Conservation (phyloP, 208 protist genomes). For the Acanthamoeba lugdunensis region DNA sequence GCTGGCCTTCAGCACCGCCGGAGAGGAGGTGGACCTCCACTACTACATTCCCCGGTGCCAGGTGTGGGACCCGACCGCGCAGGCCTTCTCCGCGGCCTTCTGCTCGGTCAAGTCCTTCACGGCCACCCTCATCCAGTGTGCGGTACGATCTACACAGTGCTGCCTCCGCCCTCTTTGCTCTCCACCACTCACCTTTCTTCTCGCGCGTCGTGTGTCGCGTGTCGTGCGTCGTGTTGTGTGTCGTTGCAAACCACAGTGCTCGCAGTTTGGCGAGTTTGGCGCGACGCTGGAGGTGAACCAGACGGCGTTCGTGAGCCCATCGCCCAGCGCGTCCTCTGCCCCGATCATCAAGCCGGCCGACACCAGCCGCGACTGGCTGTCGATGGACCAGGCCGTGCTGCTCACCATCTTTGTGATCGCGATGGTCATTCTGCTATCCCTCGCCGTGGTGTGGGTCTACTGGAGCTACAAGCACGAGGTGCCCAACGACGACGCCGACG, state of each 20-base stretch:
- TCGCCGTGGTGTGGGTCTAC: background rate
- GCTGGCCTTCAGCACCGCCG: background rate
- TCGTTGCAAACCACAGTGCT: background rate
- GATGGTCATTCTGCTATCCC: background rate
- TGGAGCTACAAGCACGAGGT: conserved; percentile 26
- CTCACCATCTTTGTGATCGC: background rate
- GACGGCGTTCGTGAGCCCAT: background rate
- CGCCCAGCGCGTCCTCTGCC: background rate
- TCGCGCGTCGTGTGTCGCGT: background rate
- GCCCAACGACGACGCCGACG: background rate
- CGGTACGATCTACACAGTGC: background rate
- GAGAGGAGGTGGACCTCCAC: background rate
- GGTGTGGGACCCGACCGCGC: background rate
- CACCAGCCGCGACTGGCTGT: background rate
- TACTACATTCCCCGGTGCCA: background rate
- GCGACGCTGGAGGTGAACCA: background rate
- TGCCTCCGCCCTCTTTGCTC: background rate
- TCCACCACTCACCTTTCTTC: background rate
- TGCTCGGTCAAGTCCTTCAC: background rate
- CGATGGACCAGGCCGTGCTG: conserved; percentile 6
- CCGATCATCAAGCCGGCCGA: background rate
- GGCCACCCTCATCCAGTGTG: background rate
- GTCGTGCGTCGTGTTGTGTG: background rate
- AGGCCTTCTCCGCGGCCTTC: background rate
- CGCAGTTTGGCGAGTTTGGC: background rate